These are phyloP conservation scores for Mortierella sp. DNA, from an alignment of 371 early-diverging fungal species.

Conservation along the genomic window DNA sequence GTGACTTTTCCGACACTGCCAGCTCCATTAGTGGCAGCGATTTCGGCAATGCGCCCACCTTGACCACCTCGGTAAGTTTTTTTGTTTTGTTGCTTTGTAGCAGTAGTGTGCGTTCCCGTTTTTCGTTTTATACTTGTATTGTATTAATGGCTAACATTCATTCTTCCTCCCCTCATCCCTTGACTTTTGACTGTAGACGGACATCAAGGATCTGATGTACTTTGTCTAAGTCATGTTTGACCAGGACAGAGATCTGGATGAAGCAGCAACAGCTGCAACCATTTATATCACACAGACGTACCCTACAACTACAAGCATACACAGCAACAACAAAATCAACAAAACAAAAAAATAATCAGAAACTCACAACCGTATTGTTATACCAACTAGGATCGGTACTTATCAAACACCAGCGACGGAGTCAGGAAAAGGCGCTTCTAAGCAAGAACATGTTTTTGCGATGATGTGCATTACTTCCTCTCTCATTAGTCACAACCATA, in stretches of 20 bases:
- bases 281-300: background rate
- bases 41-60: background rate
- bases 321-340: background rate
- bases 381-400: too few relatives aligned
- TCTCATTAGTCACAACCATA: too few relatives aligned
- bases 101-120: background rate
- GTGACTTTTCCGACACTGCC: slow-evolving; percentile 31
- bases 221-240: slow-evolving; percentile 26
- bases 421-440: too few relatives aligned
- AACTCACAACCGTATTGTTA: too few relatives aligned
- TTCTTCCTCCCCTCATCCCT: background rate
- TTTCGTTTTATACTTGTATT: background rate
- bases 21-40: slow-evolving; percentile 23
- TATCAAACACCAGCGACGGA: too few relatives aligned
- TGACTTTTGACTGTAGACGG: background rate
- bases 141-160: background rate
- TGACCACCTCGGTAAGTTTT: slow-evolving; percentile 25
- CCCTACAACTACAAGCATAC: background rate
- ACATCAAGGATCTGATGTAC: slow-evolving; percentile 36
- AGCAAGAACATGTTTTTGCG: too few relatives aligned
- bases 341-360: background rate
- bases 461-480: too few relatives aligned
- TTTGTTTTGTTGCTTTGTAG: background rate
- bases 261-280: background rate
- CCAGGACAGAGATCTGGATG: background rate